Evolutionary conservation across 331 rosid genomes (phyloP).

Genomic region (Rosa hybrid): DNA sequence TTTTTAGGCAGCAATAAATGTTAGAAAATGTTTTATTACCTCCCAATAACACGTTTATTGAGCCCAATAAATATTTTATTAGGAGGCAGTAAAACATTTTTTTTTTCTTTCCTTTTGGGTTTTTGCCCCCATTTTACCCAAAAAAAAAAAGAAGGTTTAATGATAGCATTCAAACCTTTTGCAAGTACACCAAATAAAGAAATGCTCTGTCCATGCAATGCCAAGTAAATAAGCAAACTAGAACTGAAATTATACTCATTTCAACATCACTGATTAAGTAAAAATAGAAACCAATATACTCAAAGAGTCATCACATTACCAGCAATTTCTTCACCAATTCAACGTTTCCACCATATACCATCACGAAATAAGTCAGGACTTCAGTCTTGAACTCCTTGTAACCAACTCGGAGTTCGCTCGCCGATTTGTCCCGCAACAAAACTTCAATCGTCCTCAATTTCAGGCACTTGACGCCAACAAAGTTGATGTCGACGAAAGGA

Average conservation of each 20-base stretch:
- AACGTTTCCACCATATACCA: slow-evolving; percentile 68
- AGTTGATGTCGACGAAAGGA: slow-evolving; percentile 85
- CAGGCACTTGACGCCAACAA: slow-evolving; percentile 61
- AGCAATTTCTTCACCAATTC: slow-evolving; percentile 64
- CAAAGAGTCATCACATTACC: slow-evolving; percentile 40
- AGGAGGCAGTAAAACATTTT: no score
- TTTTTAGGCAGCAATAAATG: no score
- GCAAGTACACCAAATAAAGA: no score
- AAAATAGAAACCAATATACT: background rate
- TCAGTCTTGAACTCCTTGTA: slow-evolving; percentile 76
- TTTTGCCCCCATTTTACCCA: no score
- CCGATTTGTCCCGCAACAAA: slow-evolving; percentile 47
- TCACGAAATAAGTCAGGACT: slow-evolving; percentile 79
- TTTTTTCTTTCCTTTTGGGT: no score
- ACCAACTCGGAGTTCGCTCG: slow-evolving; percentile 55
- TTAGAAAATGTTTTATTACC: no score
- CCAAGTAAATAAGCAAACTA: no score
- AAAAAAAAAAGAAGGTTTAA: no score
- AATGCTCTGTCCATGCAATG: no score
- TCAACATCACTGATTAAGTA: slow-evolving; percentile 24
- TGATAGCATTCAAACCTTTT: no score
- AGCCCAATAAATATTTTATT: no score
- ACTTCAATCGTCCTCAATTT: slow-evolving; percentile 56
- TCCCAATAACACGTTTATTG: no score
- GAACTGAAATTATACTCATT: background rate